Conservation (phyloP, 805 yeast species). For the Sporopachydermia lactativora region DNA sequence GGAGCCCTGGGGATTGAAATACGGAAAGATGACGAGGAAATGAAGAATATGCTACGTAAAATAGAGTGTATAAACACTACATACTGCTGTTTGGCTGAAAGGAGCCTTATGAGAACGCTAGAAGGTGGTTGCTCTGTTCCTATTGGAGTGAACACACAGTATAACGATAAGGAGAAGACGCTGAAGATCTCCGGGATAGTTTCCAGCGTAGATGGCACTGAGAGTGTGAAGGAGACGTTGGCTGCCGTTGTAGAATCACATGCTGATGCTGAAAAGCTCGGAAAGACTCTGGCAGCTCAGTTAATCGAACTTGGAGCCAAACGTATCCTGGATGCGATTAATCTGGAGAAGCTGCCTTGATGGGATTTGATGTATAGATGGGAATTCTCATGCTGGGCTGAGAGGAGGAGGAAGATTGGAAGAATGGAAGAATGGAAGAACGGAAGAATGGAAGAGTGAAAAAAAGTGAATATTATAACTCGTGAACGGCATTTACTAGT, state of each 20-base stretch:
- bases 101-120: constrained; percentile 70
- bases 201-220: constrained; percentile 70
- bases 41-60: constrained; percentile 42
- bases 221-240: constrained; percentile 45
- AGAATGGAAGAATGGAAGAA: no score
- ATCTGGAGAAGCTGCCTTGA: constrained; percentile 45
- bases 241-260: constrained; percentile 25
- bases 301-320: constrained; percentile 72
- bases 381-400: no score
- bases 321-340: constrained; percentile 64
- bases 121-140: constrained; percentile 99
- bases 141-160: constrained; percentile 70
- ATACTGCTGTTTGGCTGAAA: constrained; percentile 73
- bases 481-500: no score
- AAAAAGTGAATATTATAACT: no score
- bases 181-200: constrained; percentile 58
- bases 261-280: constrained; percentile 57
- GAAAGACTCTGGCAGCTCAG: constrained; percentile 50
- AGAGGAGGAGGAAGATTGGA: no score
- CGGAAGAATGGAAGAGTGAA: no score
- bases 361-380: no score
- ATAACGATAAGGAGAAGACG: constrained; percentile 27
- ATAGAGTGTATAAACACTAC: constrained; percentile 57
- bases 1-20: constrained; percentile 95
- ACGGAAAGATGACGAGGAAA: constrained; percentile 47